Base-by-base conservation (phyloP, 305 asterid species). In the Fraxinus platypoda region DNA sequence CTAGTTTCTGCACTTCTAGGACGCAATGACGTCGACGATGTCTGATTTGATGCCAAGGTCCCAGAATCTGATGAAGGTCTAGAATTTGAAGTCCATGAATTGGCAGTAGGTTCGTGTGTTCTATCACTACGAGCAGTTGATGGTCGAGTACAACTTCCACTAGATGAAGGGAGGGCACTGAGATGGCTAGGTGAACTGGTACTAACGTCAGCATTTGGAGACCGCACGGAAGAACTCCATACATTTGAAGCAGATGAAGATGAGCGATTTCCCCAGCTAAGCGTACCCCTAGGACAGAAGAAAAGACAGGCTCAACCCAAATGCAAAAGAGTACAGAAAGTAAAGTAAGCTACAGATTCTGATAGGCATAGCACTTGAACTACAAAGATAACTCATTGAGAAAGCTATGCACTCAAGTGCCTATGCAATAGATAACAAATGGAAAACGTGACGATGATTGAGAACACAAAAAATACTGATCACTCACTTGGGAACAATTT, bases 51-150 rank as follows among this genome's bases (percentile, higher is more conserved):
- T 19, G 94, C 87, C 77, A 91, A 79, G 38, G 89, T 81, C 85
- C 99, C 99, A 89, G 98, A 94, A 83, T 98, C 97, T 31, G 99
- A 94, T 52, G 95, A 90, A 84, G 99, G 99, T 85, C 99, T 91
- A 82, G 99, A 94, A 90, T 84, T 91, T 84, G 97, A 75, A 77
- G 90, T 92, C 98, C 99, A 91, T 80, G 96, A 88, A 90, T 81
- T 87, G 35, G 91, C 78, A 80, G 83, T 81, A 79, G 91, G 90
- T 84, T 93, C 97, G 46, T 89, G 91, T 43, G 93, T 83, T 86
- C 90, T 88, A 86, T 94, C 98, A 87, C 98, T 93, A 78, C 97
- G 97, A 80, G 97, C 92, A 75, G 97, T 94, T 17, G 98, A 96
- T 79, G 99, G 98, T 68, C 99, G 92, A 81, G 94, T 94, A 80